Base-by-base conservation (phyloP, 208 protist genomes). In the Leptomonas seymouri region DNA sequence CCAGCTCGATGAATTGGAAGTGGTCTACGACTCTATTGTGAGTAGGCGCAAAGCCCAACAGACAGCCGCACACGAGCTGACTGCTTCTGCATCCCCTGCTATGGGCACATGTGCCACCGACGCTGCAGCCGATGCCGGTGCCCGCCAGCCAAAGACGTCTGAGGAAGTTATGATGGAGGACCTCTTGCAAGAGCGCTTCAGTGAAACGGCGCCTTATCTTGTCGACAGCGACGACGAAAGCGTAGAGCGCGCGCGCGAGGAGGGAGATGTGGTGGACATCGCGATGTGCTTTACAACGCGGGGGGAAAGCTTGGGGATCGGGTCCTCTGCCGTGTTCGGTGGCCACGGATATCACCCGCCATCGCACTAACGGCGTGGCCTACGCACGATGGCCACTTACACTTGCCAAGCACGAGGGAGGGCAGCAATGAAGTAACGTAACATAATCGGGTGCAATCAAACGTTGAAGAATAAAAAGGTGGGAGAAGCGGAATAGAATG, bases 211-310 rank as follows among this genome's bases (percentile, higher is more conserved):
- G 23, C 46, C 70, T 20, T 49, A 69, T 25, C 67, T 80, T n/a
- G 41, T 27, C 8, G 61, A 76, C n/a, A 67, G 61, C 44, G 65
- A 62, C 23, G 61, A 78, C 23, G 77, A 75, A n/a, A 71, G 72
- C 14, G 78, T 67, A 1, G 71, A 66, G 14, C n/a, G 9, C 4
- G 34, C 18, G 20, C 42, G 25, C 0, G 48, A 45, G 21, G 48
- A n/a, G 21, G 34, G 8, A 23, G 31, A 36, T 8, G 58, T 46
- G 36, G 67, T 85, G 9, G 90, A 95, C 50, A 74, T 95, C 25
- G 87, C 87, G 25, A 95, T 95, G 86, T 87, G 81, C 62, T 95
- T 95, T 66, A 82, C 75, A 36, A 21, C 67, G 1, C n/a, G 71
- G 12, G 90, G 90, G 7, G 78, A 87, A 16, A 84, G 81, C 46